Evolutionary conservation across 2,329 filamentous ascomycete species (phyloP).

Genomic region (Trichoderma asperellum): DNA sequence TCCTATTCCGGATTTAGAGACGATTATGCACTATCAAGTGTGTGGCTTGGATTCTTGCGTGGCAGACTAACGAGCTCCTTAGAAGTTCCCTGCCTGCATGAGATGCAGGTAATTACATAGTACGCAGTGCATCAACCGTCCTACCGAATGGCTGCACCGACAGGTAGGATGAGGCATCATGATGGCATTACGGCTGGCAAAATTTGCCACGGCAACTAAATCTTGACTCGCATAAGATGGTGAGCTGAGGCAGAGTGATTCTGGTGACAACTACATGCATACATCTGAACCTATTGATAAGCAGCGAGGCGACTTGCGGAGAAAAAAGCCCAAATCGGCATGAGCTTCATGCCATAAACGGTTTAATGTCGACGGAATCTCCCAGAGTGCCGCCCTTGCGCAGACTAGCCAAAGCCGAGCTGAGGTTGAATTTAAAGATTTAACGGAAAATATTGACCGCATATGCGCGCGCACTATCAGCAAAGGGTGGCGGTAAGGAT

Average conservation of each 20-base stretch:
- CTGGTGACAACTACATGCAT: neutral
- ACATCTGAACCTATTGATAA: neutral
- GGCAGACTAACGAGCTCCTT: conserved; percentile 15
- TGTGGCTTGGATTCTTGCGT: conserved; percentile 17
- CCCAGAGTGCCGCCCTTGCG: conserved; percentile 11
- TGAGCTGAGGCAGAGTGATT: neutral
- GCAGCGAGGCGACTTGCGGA: conserved; percentile 8
- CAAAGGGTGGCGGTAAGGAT: neutral
- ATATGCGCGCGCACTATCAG: conserved; percentile 21
- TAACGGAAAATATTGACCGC: conserved; percentile 13
- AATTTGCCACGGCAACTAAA: conserved; percentile 6
- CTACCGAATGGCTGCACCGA: neutral
- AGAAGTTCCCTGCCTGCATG: neutral
- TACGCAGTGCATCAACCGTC: neutral
- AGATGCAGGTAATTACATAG: neutral
- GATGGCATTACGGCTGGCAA: conserved; percentile 6
- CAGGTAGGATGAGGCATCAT: conserved; percentile 3
- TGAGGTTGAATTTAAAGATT: conserved; percentile 19
- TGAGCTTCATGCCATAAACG: conserved; percentile 12
- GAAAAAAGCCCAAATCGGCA: conserved; percentile 6
- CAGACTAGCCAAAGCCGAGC: conserved; percentile 12
- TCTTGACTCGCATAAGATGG: conserved; percentile 15
- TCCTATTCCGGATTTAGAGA: neutral
- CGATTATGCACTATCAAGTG: neutral
- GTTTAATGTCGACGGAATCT: conserved; percentile 11